Percentiles rank a stretch among this genome's conserved stretches.
These are phyloP conservation scores for Waltergamsia citrina DNA, from an alignment of 2,329 filamentous ascomycete genomes.

Conservation along the genomic window DNA sequence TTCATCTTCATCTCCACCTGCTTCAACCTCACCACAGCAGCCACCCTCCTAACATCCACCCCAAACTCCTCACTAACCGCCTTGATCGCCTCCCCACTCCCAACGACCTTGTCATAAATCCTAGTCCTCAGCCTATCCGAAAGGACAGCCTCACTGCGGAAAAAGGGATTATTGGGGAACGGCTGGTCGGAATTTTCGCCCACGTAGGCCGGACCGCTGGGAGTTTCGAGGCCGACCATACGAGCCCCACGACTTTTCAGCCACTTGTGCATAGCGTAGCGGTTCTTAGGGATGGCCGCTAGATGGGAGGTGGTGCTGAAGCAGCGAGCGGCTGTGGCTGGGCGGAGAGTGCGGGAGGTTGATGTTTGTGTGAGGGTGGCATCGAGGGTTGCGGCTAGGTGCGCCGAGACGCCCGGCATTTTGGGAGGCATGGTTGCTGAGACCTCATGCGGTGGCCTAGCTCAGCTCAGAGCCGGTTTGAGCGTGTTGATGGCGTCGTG, in stretches of 20 bases:
- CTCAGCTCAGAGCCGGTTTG: no score
- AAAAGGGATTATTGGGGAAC: slow-evolving; percentile 66
- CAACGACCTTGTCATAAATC: slow-evolving; percentile 61
- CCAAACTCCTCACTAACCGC: slow-evolving; percentile 67
- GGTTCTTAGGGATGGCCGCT: slow-evolving; percentile 7
- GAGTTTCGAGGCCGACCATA: slow-evolving; percentile 9
- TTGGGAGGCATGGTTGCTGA: slow-evolving; percentile 19
- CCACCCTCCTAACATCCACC: slow-evolving; percentile 76
- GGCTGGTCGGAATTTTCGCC: slow-evolving; percentile 36
- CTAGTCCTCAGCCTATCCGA: slow-evolving; percentile 63
- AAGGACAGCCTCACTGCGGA: slow-evolving; percentile 63
- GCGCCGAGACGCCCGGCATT: slow-evolving; percentile 14
- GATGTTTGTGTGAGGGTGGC: slow-evolving; percentile 5
- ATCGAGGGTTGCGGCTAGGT: slow-evolving; percentile 20
- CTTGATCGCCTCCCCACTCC: slow-evolving; percentile 59
- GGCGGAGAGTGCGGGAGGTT: background rate
- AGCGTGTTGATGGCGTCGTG: no score
- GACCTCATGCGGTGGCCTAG: slow-evolving; percentile 1
- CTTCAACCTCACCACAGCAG: slow-evolving; percentile 77
- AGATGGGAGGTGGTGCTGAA: slow-evolving; percentile 22
- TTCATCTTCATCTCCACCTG: slow-evolving; percentile 75
- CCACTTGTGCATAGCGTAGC: slow-evolving; percentile 29
- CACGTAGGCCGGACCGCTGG: slow-evolving; percentile 25
- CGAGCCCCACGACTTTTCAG: slow-evolving; percentile 14
- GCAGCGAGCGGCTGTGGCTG: slow-evolving; percentile 15